phyloP scores from a whole-genome alignment of 148 eudicot species.

The Selenicereus undatus region DNA sequence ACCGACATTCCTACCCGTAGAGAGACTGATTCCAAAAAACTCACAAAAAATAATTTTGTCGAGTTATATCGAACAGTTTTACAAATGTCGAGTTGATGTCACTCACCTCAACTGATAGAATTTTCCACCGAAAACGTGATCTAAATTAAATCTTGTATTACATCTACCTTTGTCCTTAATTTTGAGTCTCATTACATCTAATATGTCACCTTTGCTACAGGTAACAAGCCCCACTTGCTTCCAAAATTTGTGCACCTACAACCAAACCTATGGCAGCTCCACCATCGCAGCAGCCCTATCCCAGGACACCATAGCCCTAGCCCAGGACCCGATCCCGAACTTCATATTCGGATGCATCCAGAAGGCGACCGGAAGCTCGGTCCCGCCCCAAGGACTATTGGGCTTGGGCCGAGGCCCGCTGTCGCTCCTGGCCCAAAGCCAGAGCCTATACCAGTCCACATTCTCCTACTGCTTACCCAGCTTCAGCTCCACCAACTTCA shows the following conservation, averaged over 20 bases:
- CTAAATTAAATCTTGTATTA: too few species aligned
- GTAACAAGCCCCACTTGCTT: constrained; percentile 51
- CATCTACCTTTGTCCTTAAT: background rate
- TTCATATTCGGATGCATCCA: constrained; percentile 78
- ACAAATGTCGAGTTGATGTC: too few species aligned
- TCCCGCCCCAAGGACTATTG: constrained; percentile 71
- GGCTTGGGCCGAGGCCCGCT: constrained; percentile 85
- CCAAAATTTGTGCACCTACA: constrained; percentile 53
- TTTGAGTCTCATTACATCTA: background rate
- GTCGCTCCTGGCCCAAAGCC: constrained; percentile 60
- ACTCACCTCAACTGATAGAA: too few species aligned
- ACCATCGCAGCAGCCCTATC: constrained; percentile 49
- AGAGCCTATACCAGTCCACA: constrained; percentile 58
- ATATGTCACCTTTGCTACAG: constrained; percentile 15
- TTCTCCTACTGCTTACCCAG: constrained; percentile 86
- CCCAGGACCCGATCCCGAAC: constrained; percentile 50
- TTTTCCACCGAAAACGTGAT: too few species aligned
- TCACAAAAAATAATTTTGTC: too few species aligned
- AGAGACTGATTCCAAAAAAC: too few species aligned
- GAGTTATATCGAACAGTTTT: too few species aligned
- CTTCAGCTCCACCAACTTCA: constrained; percentile 50
- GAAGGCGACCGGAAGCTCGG: constrained; percentile 43
- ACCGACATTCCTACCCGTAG: too few species aligned
- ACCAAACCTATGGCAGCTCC: constrained; percentile 70
- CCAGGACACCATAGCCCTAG: constrained; percentile 67